Evolutionary conservation across 352 stramenopile species (phyloP).

Genomic region (Thraustotheca clavata): DNA sequence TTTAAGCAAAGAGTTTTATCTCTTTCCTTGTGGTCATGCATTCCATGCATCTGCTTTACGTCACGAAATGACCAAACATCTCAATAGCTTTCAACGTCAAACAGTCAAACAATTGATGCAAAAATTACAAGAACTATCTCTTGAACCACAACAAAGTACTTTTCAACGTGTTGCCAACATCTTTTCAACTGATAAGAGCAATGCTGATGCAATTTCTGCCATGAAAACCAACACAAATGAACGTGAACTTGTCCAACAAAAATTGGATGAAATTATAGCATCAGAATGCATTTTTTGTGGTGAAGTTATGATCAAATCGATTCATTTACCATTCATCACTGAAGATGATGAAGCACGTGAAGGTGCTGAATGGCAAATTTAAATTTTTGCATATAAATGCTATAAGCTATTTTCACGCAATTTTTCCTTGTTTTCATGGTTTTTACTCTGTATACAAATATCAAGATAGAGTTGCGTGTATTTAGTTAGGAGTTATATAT

Average conservation of each 20-base stretch:
- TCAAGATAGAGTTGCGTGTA: not conserved
- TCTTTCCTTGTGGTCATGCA: conserved; percentile 91
- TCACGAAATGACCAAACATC: conserved; percentile 83
- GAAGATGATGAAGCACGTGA: conserved; percentile 75
- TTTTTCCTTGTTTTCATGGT: not conserved
- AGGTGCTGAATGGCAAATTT: conserved; percentile 79
- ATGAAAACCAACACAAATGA: conserved; percentile 66
- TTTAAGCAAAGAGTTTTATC: conserved; percentile 88
- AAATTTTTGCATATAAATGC: not conserved
- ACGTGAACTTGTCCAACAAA: conserved; percentile 86
- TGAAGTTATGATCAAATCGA: conserved; percentile 94
- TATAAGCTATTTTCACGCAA: not conserved
- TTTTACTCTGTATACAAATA: not conserved
- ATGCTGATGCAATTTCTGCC: conserved; percentile 25
- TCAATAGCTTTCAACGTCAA: conserved; percentile 83
- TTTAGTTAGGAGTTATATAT: not conserved
- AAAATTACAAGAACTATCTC: conserved; percentile 80
- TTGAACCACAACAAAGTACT: conserved; percentile 64
- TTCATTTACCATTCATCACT: conserved; percentile 88
- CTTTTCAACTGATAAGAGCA: conserved; percentile 34
- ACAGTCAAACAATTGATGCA: conserved; percentile 86
- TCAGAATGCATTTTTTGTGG: conserved; percentile 93
- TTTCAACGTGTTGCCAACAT: conserved; percentile 50
- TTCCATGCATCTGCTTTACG: conserved; percentile 88
- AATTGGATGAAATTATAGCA: conserved; percentile 91